Percentiles rank a stretch among this genome's conserved stretches.
phyloP scores from a whole-genome alignment of 495 filamentous ascomycete species.

The Penicillium mononematosum region DNA sequence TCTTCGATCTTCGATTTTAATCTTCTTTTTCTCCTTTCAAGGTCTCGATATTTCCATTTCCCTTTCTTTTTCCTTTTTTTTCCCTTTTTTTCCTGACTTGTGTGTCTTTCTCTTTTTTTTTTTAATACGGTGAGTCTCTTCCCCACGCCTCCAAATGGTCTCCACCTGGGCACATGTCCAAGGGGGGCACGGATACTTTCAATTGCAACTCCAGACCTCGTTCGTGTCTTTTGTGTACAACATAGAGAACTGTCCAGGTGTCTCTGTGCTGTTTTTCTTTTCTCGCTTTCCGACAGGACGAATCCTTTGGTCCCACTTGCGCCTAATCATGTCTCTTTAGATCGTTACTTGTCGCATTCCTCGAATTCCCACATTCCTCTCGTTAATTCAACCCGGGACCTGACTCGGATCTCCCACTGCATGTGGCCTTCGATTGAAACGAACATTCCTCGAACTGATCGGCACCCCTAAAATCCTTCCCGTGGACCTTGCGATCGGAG shows the following conservation, averaged over 20 bases:
- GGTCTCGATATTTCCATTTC: conserved; percentile 2
- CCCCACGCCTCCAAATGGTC: conserved; percentile 25
- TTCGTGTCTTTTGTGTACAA: conserved; percentile 8
- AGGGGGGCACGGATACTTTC: conserved; percentile 24
- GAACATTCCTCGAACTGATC: conserved; percentile 26
- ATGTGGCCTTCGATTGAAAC: conserved; percentile 35
- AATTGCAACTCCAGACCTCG: conserved; percentile 19
- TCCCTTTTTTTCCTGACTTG: background rate
- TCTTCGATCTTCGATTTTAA: conserved; percentile 12
- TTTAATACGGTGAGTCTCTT: conserved; percentile 17
- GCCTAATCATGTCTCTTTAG: conserved; percentile 24
- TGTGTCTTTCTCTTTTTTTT: no score
- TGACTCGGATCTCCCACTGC: conserved; percentile 21
- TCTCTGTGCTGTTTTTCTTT: conserved; percentile 5
- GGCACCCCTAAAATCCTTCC: background rate
- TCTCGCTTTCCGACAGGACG: conserved; percentile 4
- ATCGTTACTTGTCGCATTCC: conserved; percentile 26
- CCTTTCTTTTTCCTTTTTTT: background rate
- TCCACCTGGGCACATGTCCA: conserved; percentile 34
- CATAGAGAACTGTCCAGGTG: background rate
- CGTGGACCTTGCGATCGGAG: conserved; percentile 20
- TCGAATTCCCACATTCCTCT: conserved; percentile 13
- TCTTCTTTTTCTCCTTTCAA: conserved; percentile 9
- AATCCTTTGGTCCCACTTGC: conserved; percentile 7
- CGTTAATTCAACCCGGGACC: conserved; percentile 9